phyloP scores from a whole-genome alignment of 2,329 filamentous ascomycete genomes.

The Davidsoniella virescens region DNA sequence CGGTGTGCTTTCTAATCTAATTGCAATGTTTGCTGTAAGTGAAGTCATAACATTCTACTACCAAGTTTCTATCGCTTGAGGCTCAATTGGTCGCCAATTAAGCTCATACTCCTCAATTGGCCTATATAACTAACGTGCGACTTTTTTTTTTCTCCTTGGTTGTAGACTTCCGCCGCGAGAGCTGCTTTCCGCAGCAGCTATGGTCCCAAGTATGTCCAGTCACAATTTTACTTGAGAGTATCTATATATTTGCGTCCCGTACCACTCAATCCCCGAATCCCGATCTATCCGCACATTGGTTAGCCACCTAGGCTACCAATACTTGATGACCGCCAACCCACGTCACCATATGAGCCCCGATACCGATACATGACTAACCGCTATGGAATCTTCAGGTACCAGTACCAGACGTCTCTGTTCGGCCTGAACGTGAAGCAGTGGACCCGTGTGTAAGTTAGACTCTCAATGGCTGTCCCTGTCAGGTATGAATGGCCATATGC shows the following conservation, averaged over 20 bases:
- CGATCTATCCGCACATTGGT: background rate
- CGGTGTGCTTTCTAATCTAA: constrained; percentile 1
- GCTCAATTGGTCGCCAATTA: too few relatives aligned
- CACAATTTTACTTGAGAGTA: constrained; percentile 1
- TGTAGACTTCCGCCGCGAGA: constrained; percentile 11
- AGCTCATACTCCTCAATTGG: too few relatives aligned
- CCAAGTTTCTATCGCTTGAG: background rate
- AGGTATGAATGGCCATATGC: too few relatives aligned
- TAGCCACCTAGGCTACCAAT: background rate
- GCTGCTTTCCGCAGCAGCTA: constrained; percentile 42
- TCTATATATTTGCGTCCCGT: background rate
- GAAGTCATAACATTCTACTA: background rate
- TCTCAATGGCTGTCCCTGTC: too few relatives aligned
- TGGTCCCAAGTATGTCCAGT: constrained; percentile 44
- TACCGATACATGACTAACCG: background rate
- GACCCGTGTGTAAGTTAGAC: constrained; percentile 28
- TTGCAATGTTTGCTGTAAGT: constrained; percentile 13
- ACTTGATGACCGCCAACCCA: background rate
- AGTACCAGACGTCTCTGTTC: constrained; percentile 36
- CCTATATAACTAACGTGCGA: background rate
- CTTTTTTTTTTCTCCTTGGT: background rate
- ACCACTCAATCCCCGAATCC: background rate
- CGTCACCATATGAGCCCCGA: background rate
- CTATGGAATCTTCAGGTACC: constrained; percentile 31
- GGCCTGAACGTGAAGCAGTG: constrained; percentile 35